phyloP scores from a whole-genome alignment of 2,329 filamentous ascomycete genomes.

The Aspergillus bombycis region DNA sequence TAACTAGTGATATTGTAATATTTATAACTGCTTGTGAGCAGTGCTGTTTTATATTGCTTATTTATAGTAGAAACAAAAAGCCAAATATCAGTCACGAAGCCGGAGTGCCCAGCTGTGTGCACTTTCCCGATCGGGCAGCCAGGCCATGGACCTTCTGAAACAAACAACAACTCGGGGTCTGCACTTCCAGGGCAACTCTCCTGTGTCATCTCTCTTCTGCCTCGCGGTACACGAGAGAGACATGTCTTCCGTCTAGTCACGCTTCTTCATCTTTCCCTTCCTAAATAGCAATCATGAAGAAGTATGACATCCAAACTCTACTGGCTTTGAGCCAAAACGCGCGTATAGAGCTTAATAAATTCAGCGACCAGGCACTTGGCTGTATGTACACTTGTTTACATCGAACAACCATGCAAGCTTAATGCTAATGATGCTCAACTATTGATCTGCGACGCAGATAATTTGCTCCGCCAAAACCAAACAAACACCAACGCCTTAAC shows the following conservation, averaged over 20 bases:
- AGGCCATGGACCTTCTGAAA: neutral
- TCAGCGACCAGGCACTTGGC: conserved; percentile 32
- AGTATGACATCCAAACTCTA: conserved; percentile 42
- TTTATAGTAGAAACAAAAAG: neutral
- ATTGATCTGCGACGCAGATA: conserved; percentile 22
- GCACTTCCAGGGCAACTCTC: neutral
- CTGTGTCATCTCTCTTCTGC: neutral
- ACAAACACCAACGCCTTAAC: conserved; percentile 25
- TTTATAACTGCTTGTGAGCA: neutral
- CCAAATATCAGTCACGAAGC: neutral
- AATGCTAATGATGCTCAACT: neutral
- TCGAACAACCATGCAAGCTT: neutral
- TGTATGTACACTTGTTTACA: conserved; percentile 28
- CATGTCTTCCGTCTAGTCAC: neutral
- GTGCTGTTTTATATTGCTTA: neutral
- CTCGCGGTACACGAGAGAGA: neutral
- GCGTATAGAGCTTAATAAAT: conserved; percentile 29
- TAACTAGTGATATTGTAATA: too few relatives aligned
- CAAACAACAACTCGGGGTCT: neutral
- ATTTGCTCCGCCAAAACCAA: conserved; percentile 27
- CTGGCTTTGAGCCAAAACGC: conserved; percentile 37
- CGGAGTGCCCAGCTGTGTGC: neutral
- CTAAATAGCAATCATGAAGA: conserved; percentile 29
- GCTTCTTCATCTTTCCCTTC: neutral
- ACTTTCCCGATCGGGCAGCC: neutral